Evolutionary conservation across 495 filamentous ascomycete genomes (phyloP).

Genomic region (Penicillium egyptiacum): DNA sequence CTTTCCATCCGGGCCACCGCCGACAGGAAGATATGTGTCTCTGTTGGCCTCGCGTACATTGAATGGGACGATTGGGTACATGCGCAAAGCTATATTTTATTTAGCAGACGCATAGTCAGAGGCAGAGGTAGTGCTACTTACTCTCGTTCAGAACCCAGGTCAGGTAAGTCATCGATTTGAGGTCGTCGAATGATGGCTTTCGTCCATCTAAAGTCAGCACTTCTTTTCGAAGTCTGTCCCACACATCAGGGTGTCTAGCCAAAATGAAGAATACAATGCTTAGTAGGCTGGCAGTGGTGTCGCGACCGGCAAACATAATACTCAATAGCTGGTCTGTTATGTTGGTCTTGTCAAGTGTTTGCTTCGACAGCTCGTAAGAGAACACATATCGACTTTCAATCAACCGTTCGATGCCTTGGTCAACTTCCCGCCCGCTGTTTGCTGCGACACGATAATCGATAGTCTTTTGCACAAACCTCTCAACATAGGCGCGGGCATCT

Average conservation of each 20-base stretch:
- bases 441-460: slow-evolving; percentile 14
- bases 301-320: slow-evolving; percentile 57
- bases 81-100: slow-evolving; percentile 48
- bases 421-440: background rate
- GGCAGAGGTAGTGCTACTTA: slow-evolving; percentile 21
- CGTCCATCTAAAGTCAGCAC: slow-evolving; percentile 17
- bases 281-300: slow-evolving; percentile 59
- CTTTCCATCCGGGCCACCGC: slow-evolving; percentile 43
- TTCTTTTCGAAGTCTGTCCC: slow-evolving; percentile 41
- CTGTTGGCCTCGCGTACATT: slow-evolving; percentile 47
- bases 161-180: slow-evolving; percentile 52
- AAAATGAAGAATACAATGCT: slow-evolving; percentile 55
- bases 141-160: slow-evolving; percentile 50
- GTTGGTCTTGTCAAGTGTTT: slow-evolving; percentile 16
- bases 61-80: slow-evolving; percentile 52
- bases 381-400: slow-evolving; percentile 20
- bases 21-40: slow-evolving; percentile 47
- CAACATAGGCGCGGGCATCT: slow-evolving; percentile 2
- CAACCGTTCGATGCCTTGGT: background rate
- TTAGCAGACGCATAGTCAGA: background rate
- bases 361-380: slow-evolving; percentile 17
- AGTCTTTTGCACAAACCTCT: slow-evolving; percentile 16
- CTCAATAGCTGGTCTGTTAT: slow-evolving; percentile 26
- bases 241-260: slow-evolving; percentile 46
- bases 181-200: slow-evolving; percentile 41